Percentiles rank a stretch among this genome's conserved stretches.
Evolutionary conservation across 371 early-diverging fungal species (phyloP).

Genomic region (Mortierella sp.): DNA sequence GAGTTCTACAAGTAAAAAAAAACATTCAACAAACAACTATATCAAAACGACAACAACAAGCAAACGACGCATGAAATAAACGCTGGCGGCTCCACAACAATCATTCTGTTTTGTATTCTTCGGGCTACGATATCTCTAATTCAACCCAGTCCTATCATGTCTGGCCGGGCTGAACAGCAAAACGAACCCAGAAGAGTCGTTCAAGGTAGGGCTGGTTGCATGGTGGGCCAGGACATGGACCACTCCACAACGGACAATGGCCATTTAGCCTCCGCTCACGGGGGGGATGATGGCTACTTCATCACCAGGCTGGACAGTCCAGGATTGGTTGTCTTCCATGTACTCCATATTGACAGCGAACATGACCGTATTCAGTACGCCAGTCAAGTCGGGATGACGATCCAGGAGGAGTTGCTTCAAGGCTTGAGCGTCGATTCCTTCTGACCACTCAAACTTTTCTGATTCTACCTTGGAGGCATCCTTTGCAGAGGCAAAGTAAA

Average conservation of each 20-base stretch:
- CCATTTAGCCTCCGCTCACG: constrained; percentile 75
- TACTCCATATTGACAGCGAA: constrained; percentile 79
- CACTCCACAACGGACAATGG: neutral
- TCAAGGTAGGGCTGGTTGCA: neutral
- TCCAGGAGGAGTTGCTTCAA: constrained; percentile 52
- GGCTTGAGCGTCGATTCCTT: constrained; percentile 30
- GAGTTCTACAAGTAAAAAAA: constrained; percentile 92
- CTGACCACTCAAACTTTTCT: constrained; percentile 56
- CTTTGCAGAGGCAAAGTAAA: constrained; percentile 72
- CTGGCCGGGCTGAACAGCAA: no score
- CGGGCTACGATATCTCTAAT: no score
- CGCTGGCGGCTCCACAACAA: no score
- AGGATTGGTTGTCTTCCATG: constrained; percentile 56
- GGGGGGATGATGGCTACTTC: constrained; percentile 82
- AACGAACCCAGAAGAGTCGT: no score
- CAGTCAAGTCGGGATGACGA: constrained; percentile 54
- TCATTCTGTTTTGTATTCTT: neutral
- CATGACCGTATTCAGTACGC: constrained; percentile 63
- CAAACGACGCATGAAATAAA: neutral
- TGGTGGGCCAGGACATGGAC: neutral
- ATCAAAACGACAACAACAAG: neutral
- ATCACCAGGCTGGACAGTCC: constrained; percentile 58
- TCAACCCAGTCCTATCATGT: no score
- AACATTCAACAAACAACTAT: neutral
- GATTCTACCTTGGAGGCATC: constrained; percentile 61